Conservation (phyloP, 306 rosid genomes). For the Acacia crassicarpa region DNA sequence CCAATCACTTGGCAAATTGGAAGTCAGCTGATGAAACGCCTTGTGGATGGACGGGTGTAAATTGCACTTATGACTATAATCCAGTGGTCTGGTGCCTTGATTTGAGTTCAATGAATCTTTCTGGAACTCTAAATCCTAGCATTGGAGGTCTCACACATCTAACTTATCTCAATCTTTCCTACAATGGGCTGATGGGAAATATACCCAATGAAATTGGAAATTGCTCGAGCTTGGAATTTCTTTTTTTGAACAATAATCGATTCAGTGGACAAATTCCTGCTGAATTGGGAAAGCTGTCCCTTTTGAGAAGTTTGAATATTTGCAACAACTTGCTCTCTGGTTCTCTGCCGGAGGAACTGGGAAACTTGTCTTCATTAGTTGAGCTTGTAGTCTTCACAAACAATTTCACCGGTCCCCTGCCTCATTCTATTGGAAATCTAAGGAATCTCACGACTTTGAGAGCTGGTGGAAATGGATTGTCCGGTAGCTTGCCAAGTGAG, state of each 20-base stretch:
- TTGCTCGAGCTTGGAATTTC: constrained; percentile 52
- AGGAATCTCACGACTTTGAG: constrained; percentile 62
- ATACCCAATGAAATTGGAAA: constrained; percentile 79
- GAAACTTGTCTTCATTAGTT: constrained; percentile 65
- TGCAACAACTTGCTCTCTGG: constrained; percentile 80
- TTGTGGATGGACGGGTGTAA: constrained; percentile 79
- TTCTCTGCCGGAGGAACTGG: constrained; percentile 68
- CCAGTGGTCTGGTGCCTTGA: constrained; percentile 58
- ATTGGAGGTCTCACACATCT: constrained; percentile 63
- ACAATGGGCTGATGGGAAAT: constrained; percentile 56
- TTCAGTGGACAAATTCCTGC: constrained; percentile 70
- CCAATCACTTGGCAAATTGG: constrained; percentile 56
- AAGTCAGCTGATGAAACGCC: constrained; percentile 70
- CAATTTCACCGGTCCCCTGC: constrained; percentile 73
- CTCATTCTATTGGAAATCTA: constrained; percentile 77
- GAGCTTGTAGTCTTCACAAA: constrained; percentile 83
- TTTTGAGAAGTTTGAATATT: constrained; percentile 60
- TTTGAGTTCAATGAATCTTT: constrained; percentile 63
- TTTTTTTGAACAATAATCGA: constrained; percentile 67
- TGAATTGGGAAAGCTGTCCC: constrained; percentile 62
- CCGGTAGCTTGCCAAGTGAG: constrained; percentile 78
- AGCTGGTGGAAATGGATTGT: constrained; percentile 85
- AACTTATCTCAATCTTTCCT: constrained; percentile 60
- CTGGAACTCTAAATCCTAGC: constrained; percentile 59
- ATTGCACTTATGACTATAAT: constrained; percentile 49